Conservation (phyloP, 768 basidiomycete species). For the Boletus barrowsii region DNA sequence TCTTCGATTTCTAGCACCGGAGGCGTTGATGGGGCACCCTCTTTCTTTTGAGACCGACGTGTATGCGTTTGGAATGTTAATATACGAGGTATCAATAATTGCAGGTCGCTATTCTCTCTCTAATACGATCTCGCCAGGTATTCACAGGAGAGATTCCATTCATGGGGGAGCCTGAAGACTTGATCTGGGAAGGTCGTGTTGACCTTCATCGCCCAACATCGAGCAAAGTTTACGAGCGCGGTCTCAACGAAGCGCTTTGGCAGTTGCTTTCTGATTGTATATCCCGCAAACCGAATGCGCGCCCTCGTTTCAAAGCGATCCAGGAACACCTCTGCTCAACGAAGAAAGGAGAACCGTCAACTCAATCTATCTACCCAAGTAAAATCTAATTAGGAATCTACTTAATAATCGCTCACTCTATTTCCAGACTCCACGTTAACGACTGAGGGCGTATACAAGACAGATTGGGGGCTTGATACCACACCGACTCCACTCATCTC, state of each 20-base stretch:
- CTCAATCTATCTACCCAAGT: neutral
- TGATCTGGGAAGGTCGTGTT: neutral
- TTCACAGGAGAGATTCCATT: slow-evolving; percentile 11
- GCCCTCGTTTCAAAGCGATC: slow-evolving; percentile 4
- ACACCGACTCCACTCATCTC: no score
- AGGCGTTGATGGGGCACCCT: slow-evolving; percentile 15
- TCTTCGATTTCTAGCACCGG: slow-evolving; percentile 32
- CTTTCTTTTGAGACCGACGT: slow-evolving; percentile 24
- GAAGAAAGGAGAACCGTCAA: neutral
- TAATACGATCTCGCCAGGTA: slow-evolving; percentile 1
- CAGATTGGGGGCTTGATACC: no score
- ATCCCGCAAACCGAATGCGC: neutral
- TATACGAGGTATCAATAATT: slow-evolving; percentile 21
- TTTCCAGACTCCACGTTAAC: no score
- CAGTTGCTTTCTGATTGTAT: slow-evolving; percentile 2
- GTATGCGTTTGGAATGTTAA: slow-evolving; percentile 33
- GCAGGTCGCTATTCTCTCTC: neutral
- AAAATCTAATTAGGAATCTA: no score
- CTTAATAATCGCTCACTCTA: no score
- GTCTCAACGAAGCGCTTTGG: slow-evolving; percentile 5
- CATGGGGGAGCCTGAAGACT: neutral
- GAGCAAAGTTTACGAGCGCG: neutral
- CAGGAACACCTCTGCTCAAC: neutral
- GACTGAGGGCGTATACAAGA: no score
- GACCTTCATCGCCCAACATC: neutral